Conservation (phyloP, 495 filamentous ascomycete species). For the Aspergillus saccharolyticus region DNA sequence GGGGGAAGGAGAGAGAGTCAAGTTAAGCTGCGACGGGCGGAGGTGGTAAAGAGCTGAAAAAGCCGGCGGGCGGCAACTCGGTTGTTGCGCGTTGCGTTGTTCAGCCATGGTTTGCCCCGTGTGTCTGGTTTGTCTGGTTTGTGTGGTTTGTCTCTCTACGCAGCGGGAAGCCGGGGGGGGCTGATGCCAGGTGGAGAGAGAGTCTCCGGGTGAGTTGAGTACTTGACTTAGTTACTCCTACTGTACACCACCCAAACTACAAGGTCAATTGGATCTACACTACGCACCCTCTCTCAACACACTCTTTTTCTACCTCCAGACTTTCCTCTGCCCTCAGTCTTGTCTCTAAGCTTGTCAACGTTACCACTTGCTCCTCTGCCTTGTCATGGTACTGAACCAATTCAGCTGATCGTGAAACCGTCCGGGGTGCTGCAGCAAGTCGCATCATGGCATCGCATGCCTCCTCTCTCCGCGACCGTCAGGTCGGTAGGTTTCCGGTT, state of each 20-base stretch:
- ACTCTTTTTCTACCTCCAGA: no score
- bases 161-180: no score
- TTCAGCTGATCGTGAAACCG: constrained; percentile 14
- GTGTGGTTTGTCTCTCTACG: neutral
- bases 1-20: constrained; percentile 18
- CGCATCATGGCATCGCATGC: constrained; percentile 62
- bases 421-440: constrained; percentile 3
- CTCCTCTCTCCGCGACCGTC: constrained; percentile 85
- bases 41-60: constrained; percentile 19
- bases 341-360: neutral
- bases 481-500: constrained; percentile 77
- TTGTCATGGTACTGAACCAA: constrained; percentile 23
- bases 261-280: no score
- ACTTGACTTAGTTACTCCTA: no score
- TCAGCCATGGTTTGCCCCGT: neutral
- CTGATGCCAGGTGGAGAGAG: constrained; percentile 26
- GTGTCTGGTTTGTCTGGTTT: constrained; percentile 16
- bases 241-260: no score
- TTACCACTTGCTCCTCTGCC: neutral
- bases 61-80: constrained; percentile 12
- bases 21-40: constrained; percentile 15
- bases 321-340: neutral
- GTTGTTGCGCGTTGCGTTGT: constrained; percentile 5
- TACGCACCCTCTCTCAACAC: no score
- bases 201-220: neutral